Conservation (phyloP, 2,329 filamentous ascomycete species). For the Monascus ruber region DNA sequence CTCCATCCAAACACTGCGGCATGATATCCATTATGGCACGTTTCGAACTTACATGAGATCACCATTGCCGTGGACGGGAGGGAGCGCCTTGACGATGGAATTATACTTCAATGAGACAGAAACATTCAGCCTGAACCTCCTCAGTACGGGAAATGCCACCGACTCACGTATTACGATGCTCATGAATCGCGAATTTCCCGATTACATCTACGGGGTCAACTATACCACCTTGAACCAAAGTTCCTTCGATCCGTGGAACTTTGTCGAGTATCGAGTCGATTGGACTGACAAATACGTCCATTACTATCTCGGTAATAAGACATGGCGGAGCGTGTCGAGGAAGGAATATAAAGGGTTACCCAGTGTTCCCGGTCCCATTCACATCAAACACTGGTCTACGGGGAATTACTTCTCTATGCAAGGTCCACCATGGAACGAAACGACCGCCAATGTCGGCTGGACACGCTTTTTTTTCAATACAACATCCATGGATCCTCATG, state of each 20-base stretch:
- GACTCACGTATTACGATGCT: slow-evolving; percentile 31
- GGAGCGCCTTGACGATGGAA: slow-evolving; percentile 37
- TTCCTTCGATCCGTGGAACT: slow-evolving; percentile 30
- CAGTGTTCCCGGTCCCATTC: slow-evolving; percentile 31
- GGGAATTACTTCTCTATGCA: slow-evolving; percentile 35
- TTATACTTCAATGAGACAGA: slow-evolving; percentile 36
- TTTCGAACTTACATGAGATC: slow-evolving; percentile 35
- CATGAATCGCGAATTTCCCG: slow-evolving; percentile 28
- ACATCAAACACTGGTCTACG: slow-evolving; percentile 39
- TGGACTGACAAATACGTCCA: slow-evolving; percentile 35
- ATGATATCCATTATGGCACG: slow-evolving; percentile 39
- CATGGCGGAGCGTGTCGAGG: slow-evolving; percentile 22
- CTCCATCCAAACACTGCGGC: slow-evolving; percentile 30
- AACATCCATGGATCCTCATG: slow-evolving; percentile 25
- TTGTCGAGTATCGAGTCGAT: slow-evolving; percentile 37
- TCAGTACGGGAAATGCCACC: slow-evolving; percentile 31
- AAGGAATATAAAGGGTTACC: slow-evolving; percentile 25
- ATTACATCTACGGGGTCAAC: slow-evolving; percentile 26
- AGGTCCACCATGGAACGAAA: slow-evolving; percentile 32
- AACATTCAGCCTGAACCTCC: slow-evolving; percentile 32
- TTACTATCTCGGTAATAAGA: slow-evolving; percentile 31
- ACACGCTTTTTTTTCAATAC: slow-evolving; percentile 42
- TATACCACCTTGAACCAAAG: slow-evolving; percentile 28
- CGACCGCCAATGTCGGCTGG: slow-evolving; percentile 35
- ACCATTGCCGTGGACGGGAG: slow-evolving; percentile 22